These are phyloP conservation scores for Carex parvula DNA, from an alignment of 176 grass and related monocot species.

Conservation along the genomic window DNA sequence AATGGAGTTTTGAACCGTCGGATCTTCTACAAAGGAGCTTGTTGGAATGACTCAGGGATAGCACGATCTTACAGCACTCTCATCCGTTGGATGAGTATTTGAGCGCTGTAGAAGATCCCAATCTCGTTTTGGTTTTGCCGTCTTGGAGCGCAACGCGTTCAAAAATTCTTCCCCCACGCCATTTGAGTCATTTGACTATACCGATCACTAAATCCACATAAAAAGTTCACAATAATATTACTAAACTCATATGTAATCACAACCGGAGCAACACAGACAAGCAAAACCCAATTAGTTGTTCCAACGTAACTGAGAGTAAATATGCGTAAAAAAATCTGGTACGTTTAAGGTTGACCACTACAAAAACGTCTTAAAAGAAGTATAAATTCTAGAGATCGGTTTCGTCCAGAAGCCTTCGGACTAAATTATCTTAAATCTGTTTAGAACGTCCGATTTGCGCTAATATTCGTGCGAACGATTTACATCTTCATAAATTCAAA, in stretches of 20 bases:
- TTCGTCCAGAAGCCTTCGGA: too few species aligned
- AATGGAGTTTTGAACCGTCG: too few species aligned
- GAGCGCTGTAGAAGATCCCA: neutral
- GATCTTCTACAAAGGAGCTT: too few species aligned
- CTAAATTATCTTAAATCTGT: too few species aligned
- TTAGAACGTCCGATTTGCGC: too few species aligned
- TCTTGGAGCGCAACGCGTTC: neutral
- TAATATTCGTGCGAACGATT: too few species aligned
- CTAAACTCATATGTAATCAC: too few species aligned
- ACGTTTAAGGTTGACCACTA: constrained; percentile 40
- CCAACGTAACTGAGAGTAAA: neutral
- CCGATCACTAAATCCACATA: neutral
- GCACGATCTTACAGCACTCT: neutral
- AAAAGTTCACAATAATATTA: too few species aligned
- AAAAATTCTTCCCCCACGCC: neutral
- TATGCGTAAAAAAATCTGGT: neutral
- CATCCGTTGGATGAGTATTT: neutral
- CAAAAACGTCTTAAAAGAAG: too few species aligned
- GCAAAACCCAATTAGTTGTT: neutral
- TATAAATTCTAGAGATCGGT: too few species aligned
- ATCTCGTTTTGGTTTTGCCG: neutral
- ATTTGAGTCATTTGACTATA: neutral
- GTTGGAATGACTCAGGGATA: neutral
- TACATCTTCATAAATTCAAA: too few species aligned
- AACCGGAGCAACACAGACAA: too few species aligned